Base-by-base conservation (phyloP, 331 rosid species). In the Malus hybrid region DNA sequence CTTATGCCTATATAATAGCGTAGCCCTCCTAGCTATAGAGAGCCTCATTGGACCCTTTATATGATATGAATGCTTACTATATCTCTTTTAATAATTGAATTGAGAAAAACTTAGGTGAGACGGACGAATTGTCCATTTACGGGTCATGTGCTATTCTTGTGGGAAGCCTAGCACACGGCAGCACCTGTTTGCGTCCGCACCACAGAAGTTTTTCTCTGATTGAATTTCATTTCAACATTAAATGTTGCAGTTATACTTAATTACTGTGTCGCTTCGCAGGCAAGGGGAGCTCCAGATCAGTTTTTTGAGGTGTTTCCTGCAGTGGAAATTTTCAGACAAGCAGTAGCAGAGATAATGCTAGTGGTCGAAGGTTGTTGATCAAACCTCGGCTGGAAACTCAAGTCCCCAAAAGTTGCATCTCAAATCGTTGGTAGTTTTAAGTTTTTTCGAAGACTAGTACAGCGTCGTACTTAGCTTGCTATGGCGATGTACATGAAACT, bases 291-390 rank as follows among this genome's bases (percentile, higher is more conserved):
- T 79, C 74, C 87, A 8, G 48, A 78, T 68, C 82, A 73, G 52
- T 69, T 80, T 2, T 27, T 75, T 60, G 87, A 79, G 20, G 74
- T 70, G 56, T 74, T 64, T 56, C 34, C 84, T 10, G 69, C 74
- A 29, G 83, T 71, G 16, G 89, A 89, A 61, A 83, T 39, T 69
- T 89, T 76, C 86, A 86, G 56, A 73, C 87, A 79, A 60, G 97
- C 93, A 4, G 90, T 88, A 1, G 70, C 52, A 18, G 97, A 93
- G 79, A 87, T 93, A 48, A 74, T 70, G 34, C 8, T 65, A 0
- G 83, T 85, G 82, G 50, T 82, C 16, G 4, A 63, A 55, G 60
- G 22, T 55, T 55, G 22, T 16, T 55, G n/a, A 60, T 12, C 32
- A 60, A 59, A 22, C 64, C 31, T 22, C 64, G 13, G 64, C 64